Percentiles rank a stretch among this genome's conserved stretches.
Conservation (phyloP, 768 basidiomycete species). For the Suillus spraguei region DNA sequence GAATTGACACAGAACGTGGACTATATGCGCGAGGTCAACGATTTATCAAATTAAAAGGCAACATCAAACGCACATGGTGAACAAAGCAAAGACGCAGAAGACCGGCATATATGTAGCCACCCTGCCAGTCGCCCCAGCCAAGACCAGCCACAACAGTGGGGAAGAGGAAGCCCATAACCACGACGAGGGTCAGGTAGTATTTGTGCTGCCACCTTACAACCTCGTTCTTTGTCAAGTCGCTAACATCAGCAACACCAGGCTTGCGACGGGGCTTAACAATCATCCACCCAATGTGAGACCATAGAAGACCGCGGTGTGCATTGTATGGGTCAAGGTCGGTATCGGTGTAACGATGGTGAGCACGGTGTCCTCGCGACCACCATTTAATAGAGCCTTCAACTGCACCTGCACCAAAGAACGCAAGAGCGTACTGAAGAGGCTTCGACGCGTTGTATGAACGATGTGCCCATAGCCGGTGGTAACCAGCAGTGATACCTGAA, state of each 20-base stretch:
- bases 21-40: conserved; percentile 36
- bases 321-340: conserved; percentile 97
- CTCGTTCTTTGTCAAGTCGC: conserved; percentile 78
- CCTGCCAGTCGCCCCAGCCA: conserved; percentile 82
- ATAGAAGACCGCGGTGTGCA: conserved; percentile 85
- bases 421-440: conserved; percentile 84
- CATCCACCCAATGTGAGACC: conserved; percentile 94
- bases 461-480: conserved; percentile 98
- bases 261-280: conserved; percentile 85
- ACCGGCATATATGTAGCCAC: conserved; percentile 87
- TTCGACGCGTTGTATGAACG: conserved; percentile 90
- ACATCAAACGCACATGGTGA: conserved; percentile 69
- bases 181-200: conserved; percentile 70
- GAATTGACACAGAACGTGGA: conserved; percentile 98
- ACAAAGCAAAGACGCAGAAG: conserved; percentile 80
- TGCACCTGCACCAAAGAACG: conserved; percentile 86
- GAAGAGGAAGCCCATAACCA: conserved; percentile 69
- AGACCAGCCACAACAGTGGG: conserved; percentile 81
- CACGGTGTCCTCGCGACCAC: conserved; percentile 98
- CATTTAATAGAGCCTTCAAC: conserved; percentile 97
- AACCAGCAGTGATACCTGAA: conserved; percentile 86
- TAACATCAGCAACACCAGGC: conserved; percentile 89
- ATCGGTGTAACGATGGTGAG: conserved; percentile 96
- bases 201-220: conserved; percentile 89
- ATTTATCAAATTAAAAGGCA: background rate